Conservation (phyloP, 2,329 filamentous ascomycete species). For the Diplocarpon mali region DNA sequence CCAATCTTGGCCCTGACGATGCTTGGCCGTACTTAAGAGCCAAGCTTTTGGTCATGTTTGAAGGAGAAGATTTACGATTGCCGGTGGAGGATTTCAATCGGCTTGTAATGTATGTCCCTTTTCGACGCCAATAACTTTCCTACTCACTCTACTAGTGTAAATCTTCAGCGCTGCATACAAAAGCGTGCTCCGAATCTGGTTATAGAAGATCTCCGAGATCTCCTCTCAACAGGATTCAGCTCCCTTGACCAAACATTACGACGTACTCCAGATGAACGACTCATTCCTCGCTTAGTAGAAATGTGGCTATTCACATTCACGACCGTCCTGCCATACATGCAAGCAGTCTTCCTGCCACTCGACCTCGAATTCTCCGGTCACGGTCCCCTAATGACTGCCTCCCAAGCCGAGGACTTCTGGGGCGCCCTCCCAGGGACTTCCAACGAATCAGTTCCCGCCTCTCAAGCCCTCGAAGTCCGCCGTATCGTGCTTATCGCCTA, state of each 20-base stretch:
- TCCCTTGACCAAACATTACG: slow-evolving; percentile 77
- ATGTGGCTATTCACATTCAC: slow-evolving; percentile 93
- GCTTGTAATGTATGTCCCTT: slow-evolving; percentile 47
- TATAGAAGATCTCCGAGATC: slow-evolving; percentile 64
- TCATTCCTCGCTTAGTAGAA: slow-evolving; percentile 85
- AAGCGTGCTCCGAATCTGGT: slow-evolving; percentile 59
- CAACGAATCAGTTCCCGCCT: slow-evolving; percentile 32
- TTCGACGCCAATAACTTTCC: not conserved
- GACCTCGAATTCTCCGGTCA: slow-evolving; percentile 87
- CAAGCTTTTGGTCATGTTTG: slow-evolving; percentile 66
- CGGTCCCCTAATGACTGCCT: slow-evolving; percentile 64
- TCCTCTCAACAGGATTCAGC: slow-evolving; percentile 70
- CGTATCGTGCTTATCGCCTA: slow-evolving; percentile 79
- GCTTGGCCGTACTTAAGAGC: slow-evolving; percentile 74
- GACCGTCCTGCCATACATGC: slow-evolving; percentile 81
- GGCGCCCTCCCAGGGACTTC: slow-evolving; percentile 48
- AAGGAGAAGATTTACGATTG: slow-evolving; percentile 68
- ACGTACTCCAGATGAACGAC: slow-evolving; percentile 67
- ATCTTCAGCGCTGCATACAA: slow-evolving; percentile 67
- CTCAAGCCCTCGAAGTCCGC: slow-evolving; percentile 67
- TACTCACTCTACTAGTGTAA: slow-evolving; percentile 17
- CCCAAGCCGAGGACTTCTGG: slow-evolving; percentile 87
- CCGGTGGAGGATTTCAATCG: slow-evolving; percentile 77
- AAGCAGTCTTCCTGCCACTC: slow-evolving; percentile 86
- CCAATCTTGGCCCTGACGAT: slow-evolving; percentile 64